These are phyloP conservation scores for Carex scoparia DNA, from an alignment of 176 grass and related monocot species.

Conservation along the genomic window DNA sequence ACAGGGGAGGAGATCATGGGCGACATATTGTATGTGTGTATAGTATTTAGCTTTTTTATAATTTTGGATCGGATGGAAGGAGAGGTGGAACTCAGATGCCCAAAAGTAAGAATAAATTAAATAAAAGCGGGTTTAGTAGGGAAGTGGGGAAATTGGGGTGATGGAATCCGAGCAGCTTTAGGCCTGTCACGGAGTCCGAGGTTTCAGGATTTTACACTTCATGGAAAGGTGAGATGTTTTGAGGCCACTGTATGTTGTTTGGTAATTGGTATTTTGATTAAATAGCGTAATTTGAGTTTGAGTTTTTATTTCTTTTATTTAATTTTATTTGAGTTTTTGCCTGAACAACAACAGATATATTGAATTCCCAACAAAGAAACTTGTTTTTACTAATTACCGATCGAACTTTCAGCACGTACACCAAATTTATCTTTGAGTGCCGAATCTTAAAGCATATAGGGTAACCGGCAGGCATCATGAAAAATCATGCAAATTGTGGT, in stretches of 20 bases:
- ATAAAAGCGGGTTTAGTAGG: neutral
- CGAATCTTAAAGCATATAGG: too few species aligned
- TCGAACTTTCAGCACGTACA: too few species aligned
- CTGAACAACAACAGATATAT: too few species aligned
- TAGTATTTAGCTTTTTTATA: neutral
- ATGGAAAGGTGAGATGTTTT: neutral
- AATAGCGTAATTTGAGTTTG: neutral
- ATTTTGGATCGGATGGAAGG: neutral
- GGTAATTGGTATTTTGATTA: neutral
- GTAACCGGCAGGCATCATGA: too few species aligned
- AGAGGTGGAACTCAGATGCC: neutral
- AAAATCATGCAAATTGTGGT: too few species aligned
- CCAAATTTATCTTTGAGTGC: too few species aligned
- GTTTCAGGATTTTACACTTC: slow-evolving; percentile 20
- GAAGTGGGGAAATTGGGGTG: slow-evolving; percentile 20
- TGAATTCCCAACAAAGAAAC: too few species aligned
- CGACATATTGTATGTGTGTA: slow-evolving; percentile 6
- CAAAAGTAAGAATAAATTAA: neutral
- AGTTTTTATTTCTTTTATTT: neutral
- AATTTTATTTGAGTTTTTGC: too few species aligned
- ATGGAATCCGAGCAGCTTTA: slow-evolving; percentile 28
- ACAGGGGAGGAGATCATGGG: slow-evolving; percentile 18
- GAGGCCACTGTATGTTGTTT: neutral
- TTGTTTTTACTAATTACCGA: too few species aligned
- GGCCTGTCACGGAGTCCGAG: slow-evolving; percentile 27